Conservation (phyloP, 352 stramenopile genomes). For the Peronospora destructor region DNA sequence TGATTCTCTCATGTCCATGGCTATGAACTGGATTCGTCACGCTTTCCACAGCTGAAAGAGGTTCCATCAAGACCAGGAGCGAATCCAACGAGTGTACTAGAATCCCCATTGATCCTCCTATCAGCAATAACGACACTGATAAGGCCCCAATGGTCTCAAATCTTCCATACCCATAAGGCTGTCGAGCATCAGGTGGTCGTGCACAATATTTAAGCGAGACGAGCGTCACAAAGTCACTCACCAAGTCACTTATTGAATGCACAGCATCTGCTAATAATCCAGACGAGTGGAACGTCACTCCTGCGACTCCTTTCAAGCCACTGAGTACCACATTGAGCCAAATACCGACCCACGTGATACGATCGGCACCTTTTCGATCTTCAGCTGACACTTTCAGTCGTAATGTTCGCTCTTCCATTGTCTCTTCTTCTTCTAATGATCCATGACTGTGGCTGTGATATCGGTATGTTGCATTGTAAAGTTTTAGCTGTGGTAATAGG, state of each 20-base stretch:
- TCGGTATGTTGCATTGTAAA: constrained; percentile 14
- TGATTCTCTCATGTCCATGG: constrained; percentile 21
- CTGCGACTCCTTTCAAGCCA: constrained; percentile 59
- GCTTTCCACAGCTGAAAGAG: constrained; percentile 25
- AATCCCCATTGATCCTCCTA: constrained; percentile 58
- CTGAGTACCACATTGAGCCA: constrained; percentile 66
- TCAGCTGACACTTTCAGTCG: constrained; percentile 25
- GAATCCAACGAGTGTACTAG: constrained; percentile 63
- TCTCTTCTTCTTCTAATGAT: constrained; percentile 16
- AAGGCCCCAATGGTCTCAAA: constrained; percentile 69
- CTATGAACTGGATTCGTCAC: constrained; percentile 18
- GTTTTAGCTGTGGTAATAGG: constrained; percentile 3
- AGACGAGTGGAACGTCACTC: constrained; percentile 71
- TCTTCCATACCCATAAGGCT: constrained; percentile 77
- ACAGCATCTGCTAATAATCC: constrained; percentile 91
- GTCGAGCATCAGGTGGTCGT: constrained; percentile 86
- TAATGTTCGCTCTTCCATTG: constrained; percentile 22
- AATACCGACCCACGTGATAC: constrained; percentile 67
- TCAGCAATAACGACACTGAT: constrained; percentile 53
- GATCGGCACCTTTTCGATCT: constrained; percentile 40
- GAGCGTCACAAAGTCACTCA: constrained; percentile 93
- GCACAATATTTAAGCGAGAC: constrained; percentile 85
- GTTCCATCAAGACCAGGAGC: constrained; percentile 44
- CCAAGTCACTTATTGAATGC: constrained; percentile 91
- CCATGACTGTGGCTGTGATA: constrained; percentile 39